Percentiles rank a stretch among this genome's conserved stretches.
Conservation (phyloP, 2,329 filamentous ascomycete genomes). For the Colletotrichum chrysophilum region DNA sequence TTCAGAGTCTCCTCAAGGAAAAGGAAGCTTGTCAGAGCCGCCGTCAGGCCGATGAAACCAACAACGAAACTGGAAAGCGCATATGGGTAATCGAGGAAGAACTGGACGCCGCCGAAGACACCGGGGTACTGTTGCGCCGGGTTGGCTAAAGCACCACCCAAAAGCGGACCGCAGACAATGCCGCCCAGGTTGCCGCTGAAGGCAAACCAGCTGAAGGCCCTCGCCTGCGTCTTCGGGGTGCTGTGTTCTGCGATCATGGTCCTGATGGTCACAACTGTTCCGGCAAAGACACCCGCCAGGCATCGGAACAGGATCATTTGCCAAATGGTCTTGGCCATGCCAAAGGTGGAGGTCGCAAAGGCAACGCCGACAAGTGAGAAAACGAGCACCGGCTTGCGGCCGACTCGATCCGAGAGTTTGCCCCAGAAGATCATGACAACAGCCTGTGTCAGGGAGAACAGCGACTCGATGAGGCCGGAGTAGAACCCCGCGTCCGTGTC, state of each 20-base stretch:
- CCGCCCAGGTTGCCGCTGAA: slow-evolving; percentile 75
- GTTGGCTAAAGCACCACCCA: slow-evolving; percentile 73
- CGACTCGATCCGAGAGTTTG: slow-evolving; percentile 63
- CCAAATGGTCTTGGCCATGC: slow-evolving; percentile 67
- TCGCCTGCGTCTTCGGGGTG: slow-evolving; percentile 72
- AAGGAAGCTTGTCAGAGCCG: slow-evolving; percentile 55
- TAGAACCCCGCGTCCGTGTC: slow-evolving; percentile 80
- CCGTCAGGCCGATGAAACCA: slow-evolving; percentile 45
- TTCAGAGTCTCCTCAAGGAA: slow-evolving; percentile 69
- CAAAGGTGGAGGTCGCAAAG: slow-evolving; percentile 68
- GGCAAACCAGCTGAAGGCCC: slow-evolving; percentile 78
- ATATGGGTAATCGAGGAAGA: slow-evolving; percentile 71
- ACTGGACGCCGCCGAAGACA: slow-evolving; percentile 58
- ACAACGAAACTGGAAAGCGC: slow-evolving; percentile 65
- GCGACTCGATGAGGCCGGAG: slow-evolving; percentile 73
- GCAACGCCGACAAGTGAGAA: slow-evolving; percentile 69
- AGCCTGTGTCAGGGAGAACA: slow-evolving; percentile 80
- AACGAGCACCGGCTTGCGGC: slow-evolving; percentile 76
- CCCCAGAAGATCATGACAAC: slow-evolving; percentile 80
- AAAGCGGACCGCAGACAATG: slow-evolving; percentile 68
- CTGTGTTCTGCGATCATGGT: slow-evolving; percentile 80
- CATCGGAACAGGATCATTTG: slow-evolving; percentile 79
- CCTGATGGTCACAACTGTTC: slow-evolving; percentile 75
- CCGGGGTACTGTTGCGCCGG: slow-evolving; percentile 69
- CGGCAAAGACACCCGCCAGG: slow-evolving; percentile 75